Conservation (phyloP, 1,139 yeast species). For the Candida glucosophila region DNA sequence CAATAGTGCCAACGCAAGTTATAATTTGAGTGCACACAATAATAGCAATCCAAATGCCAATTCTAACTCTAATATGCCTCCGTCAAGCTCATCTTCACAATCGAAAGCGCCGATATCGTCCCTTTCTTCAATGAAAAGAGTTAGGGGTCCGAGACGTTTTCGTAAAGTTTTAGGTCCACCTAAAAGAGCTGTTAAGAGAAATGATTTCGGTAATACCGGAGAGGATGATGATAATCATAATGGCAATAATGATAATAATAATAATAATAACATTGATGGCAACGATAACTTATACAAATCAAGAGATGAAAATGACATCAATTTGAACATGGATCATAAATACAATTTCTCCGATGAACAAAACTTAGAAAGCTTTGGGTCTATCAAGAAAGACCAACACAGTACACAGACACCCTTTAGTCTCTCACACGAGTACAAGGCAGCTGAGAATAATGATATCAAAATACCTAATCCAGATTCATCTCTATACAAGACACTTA, state of each 20-base stretch:
- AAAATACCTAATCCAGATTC: slow-evolving; percentile 4
- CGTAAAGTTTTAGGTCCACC: slow-evolving; percentile 35
- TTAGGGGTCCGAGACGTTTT: slow-evolving; percentile 24
- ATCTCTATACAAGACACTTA: slow-evolving; percentile 5
- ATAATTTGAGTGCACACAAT: slow-evolving; percentile 2
- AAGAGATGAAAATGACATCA: slow-evolving; percentile 1
- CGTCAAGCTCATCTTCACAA: slow-evolving; percentile 7
- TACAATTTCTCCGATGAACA: too few relatives aligned
- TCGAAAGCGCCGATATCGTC: slow-evolving; percentile 6
- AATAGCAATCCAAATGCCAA: slow-evolving; percentile 1
- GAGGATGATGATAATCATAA: slow-evolving; percentile 4
- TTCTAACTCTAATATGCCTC: slow-evolving; percentile 3
- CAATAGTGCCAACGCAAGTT: slow-evolving; percentile 1
- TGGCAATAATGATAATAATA: background rate
- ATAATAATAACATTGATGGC: too few relatives aligned
- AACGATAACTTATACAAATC: too few relatives aligned
- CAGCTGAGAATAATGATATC: too few relatives aligned
- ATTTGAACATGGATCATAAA: too few relatives aligned
- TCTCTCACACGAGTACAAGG: too few relatives aligned
- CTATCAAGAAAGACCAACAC: too few relatives aligned
- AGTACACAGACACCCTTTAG: too few relatives aligned
- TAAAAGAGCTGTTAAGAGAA: slow-evolving; percentile 21
- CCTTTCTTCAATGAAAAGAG: slow-evolving; percentile 11
- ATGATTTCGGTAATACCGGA: too few relatives aligned
- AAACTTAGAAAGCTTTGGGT: too few relatives aligned